Conservation (phyloP, 2,329 filamentous ascomycete genomes). For the Cladosporium oxysporum region DNA sequence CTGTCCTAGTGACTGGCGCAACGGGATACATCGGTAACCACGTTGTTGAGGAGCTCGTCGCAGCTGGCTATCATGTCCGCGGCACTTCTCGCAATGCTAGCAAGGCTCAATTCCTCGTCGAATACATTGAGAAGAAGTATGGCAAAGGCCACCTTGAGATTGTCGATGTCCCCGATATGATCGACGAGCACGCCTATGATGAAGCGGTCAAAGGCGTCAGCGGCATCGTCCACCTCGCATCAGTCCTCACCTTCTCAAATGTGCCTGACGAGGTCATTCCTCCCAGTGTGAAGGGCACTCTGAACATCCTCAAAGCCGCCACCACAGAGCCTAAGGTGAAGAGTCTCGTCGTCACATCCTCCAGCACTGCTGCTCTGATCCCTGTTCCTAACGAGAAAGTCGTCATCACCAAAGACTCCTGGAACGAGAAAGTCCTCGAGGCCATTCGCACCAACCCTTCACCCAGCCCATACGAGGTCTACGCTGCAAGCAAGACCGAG, state of each 20-base stretch:
- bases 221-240: conserved; percentile 52
- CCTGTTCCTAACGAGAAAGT: conserved; percentile 41
- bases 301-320: conserved; percentile 45
- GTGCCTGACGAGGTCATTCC: conserved; percentile 49
- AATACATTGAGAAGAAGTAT: conserved; percentile 32
- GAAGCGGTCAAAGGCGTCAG: conserved; percentile 43
- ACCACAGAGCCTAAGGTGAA: conserved; percentile 44
- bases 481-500: conserved; percentile 51
- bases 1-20: conserved; percentile 33
- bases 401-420: conserved; percentile 34
- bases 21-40: conserved; percentile 33
- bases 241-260: conserved; percentile 41
- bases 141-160: conserved; percentile 41
- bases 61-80: conserved; percentile 33
- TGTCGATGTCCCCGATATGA: conserved; percentile 43
- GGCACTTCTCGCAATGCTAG: conserved; percentile 30
- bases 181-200: conserved; percentile 41
- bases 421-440: conserved; percentile 35
- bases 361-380: conserved; percentile 37
- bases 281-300: conserved; percentile 36
- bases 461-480: conserved; percentile 33
- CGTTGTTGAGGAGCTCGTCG: conserved; percentile 33
- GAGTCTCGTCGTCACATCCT: conserved; percentile 47
- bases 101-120: conserved; percentile 32
- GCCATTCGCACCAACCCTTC: conserved; percentile 33